A percentile compares a stretch with the other conserved stretches of the same genome.
phyloP scores from a whole-genome alignment of 1,284 basidiomycete genomes.

The Nidula niveotomentosa region DNA sequence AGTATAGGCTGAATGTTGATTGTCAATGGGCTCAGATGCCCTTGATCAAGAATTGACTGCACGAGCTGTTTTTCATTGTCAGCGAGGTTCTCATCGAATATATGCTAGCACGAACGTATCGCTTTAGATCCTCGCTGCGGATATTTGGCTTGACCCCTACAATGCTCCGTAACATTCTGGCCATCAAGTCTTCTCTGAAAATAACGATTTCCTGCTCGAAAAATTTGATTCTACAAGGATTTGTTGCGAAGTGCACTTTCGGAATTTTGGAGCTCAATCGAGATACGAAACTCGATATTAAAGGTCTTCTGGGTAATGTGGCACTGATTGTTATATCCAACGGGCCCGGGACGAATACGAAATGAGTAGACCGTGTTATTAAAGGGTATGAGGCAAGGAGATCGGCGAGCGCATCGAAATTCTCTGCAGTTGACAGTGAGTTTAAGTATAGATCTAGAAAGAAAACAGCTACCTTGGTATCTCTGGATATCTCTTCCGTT shows the following conservation, averaged over 20 bases:
- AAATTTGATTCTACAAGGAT: slow-evolving; percentile 95
- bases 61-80: slow-evolving; percentile 65
- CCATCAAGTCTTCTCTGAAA: slow-evolving; percentile 93
- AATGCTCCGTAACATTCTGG: slow-evolving; percentile 90
- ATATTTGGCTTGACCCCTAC: slow-evolving; percentile 83
- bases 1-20: slow-evolving; percentile 84
- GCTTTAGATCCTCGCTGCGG: slow-evolving; percentile 76
- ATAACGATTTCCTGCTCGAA: slow-evolving; percentile 97
- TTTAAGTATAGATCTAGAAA: neutral
- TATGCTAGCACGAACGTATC: slow-evolving; percentile 67
- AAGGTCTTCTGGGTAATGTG: slow-evolving; percentile 75
- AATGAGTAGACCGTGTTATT: slow-evolving; percentile 80
- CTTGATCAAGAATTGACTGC: slow-evolving; percentile 91
- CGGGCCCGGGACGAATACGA: slow-evolving; percentile 94
- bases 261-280: slow-evolving; percentile 74
- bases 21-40: slow-evolving; percentile 86
- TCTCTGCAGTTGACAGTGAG: slow-evolving; percentile 48
- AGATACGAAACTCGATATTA: slow-evolving; percentile 74
- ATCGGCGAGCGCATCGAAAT: slow-evolving; percentile 85
- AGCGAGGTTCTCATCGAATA: neutral
- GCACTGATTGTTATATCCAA: slow-evolving; percentile 82
- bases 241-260: slow-evolving; percentile 81
- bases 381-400: slow-evolving; percentile 80
- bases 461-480: slow-evolving; percentile 71
- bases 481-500: slow-evolving; percentile 76